phyloP scores from a whole-genome alignment of 2,329 filamentous ascomycete genomes.

The Metarhizium sp. region DNA sequence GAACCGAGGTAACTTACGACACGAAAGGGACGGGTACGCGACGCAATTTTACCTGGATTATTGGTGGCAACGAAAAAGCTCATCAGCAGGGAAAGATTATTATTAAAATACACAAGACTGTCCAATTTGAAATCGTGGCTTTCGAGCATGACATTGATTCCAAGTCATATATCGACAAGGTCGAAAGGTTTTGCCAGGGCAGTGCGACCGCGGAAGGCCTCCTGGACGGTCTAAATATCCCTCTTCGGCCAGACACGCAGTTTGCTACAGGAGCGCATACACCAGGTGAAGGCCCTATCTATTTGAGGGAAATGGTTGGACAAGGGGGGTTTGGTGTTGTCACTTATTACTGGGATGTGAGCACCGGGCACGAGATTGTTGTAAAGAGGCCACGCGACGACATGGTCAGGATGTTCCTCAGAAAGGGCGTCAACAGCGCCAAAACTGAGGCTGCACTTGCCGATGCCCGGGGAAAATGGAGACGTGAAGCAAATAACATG shows the following conservation, averaged over 20 bases:
- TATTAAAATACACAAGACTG: background rate
- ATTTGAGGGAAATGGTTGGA: constrained; percentile 5
- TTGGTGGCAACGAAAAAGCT: background rate
- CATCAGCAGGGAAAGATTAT: background rate
- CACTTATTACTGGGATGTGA: constrained; percentile 14
- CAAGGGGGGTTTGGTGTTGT: constrained; percentile 12
- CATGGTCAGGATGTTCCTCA: background rate
- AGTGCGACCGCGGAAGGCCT: constrained; percentile 7
- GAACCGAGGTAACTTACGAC: background rate
- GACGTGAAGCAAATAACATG: too few relatives aligned
- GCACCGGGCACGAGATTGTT: constrained; percentile 11
- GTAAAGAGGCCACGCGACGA: constrained; percentile 10
- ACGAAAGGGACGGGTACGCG: background rate
- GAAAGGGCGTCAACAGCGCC: constrained; percentile 5
- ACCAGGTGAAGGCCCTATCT: constrained; percentile 4
- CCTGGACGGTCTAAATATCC: constrained; percentile 5
- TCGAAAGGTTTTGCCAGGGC: constrained; percentile 10
- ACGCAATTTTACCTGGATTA: background rate
- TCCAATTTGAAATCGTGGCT: constrained; percentile 9
- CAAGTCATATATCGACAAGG: constrained; percentile 10
- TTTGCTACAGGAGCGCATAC: background rate
- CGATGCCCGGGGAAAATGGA: background rate
- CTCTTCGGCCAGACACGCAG: constrained; percentile 1
- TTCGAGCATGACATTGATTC: constrained; percentile 3
- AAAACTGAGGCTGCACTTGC: constrained; percentile 9